Evolutionary conservation across 2,329 filamentous ascomycete genomes (phyloP), one percentile per base, ranked within the genome.

Genomic region (Zasmidium angulare): DNA sequence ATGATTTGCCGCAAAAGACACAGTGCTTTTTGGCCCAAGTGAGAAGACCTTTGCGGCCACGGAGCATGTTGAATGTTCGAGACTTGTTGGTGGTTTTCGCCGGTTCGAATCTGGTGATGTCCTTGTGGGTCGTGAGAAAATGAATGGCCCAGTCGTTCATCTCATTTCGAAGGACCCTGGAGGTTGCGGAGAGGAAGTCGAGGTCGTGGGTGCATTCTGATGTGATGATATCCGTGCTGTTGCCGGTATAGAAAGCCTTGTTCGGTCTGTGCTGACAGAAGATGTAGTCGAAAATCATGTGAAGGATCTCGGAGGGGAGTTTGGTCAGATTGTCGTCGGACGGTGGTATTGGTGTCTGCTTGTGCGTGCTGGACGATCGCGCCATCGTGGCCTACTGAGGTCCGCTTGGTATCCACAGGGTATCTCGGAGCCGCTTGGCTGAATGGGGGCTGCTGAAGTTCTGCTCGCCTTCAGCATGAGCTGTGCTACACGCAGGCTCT

Each of bases 1-100:
- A 65, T 11, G 55, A 61, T 31, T 67, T 71, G 22, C 71, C 71
- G 60, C 71, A 74, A 61, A 73, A 72, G 55, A 69, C 59, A 53
- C 71, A 74, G 58, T 68, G 58, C 12, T 56, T 59, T 2, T 58
- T 52, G 11, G 53, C 58, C 66, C 68, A 72, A n/a, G 50, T 60
- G 10, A 72, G 61, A 0, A 72, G 55, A 3, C 60, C 64, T 51
- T 50, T 51, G 12, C 22, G 26, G 22, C 54, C 56, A 40, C 62
- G 62, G 22, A 66, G 60, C 26, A 47, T 53, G 40, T 62, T 66
- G 50, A 56, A 50, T n/a, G 46, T 47, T n/a, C 49, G 36, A 22
- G 31, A 21, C 17, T 53, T 46, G 20, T 58, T 61, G 21, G 55
- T 55, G 3, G 50, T 54, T 17, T 55, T 51, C 3, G 57, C 29